Evolutionary conservation across 1,139 yeast genomes (phyloP).

Genomic region (Hemisphaericaspora xylanilytica): DNA sequence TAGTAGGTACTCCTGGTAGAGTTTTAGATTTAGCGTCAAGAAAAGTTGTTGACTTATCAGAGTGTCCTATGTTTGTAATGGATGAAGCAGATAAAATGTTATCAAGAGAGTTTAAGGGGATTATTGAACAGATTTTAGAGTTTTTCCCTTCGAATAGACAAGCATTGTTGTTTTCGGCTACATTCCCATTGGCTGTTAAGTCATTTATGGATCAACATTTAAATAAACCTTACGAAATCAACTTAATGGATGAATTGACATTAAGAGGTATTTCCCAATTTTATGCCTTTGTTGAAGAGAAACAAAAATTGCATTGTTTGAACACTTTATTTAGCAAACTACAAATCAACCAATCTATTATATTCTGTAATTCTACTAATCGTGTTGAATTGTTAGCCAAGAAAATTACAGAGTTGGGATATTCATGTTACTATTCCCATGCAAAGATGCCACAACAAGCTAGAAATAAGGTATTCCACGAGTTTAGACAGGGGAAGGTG

Average conservation of each 20-base stretch:
- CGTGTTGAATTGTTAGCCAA: slow-evolving; percentile 95
- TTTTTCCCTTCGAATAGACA: slow-evolving; percentile 83
- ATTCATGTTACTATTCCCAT: slow-evolving; percentile 94
- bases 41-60: slow-evolving; percentile 80
- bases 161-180: slow-evolving; percentile 87
- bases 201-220: slow-evolving; percentile 90
- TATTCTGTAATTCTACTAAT: slow-evolving; percentile 93
- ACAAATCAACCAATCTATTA: slow-evolving; percentile 93
- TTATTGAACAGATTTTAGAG: slow-evolving; percentile 81
- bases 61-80: slow-evolving; percentile 90
- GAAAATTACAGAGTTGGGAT: slow-evolving; percentile 93
- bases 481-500: slow-evolving; percentile 96
- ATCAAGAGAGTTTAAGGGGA: slow-evolving; percentile 82
- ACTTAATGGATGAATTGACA: slow-evolving; percentile 95
- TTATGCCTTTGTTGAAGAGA: slow-evolving; percentile 96
- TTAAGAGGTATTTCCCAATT: slow-evolving; percentile 94
- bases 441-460: slow-evolving; percentile 98
- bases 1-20: slow-evolving; percentile 97
- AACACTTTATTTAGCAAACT: slow-evolving; percentile 92
- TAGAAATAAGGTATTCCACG: slow-evolving; percentile 97
- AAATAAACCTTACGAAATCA: slow-evolving; percentile 90
- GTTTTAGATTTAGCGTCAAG: slow-evolving; percentile 91
- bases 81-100: slow-evolving; percentile 99
- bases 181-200: slow-evolving; percentile 93
- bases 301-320: slow-evolving; percentile 91